Evolutionary conservation across 768 basidiomycete genomes (phyloP), one percentile per base, ranked within the genome.

Genomic region (Lepiota subincarnata): DNA sequence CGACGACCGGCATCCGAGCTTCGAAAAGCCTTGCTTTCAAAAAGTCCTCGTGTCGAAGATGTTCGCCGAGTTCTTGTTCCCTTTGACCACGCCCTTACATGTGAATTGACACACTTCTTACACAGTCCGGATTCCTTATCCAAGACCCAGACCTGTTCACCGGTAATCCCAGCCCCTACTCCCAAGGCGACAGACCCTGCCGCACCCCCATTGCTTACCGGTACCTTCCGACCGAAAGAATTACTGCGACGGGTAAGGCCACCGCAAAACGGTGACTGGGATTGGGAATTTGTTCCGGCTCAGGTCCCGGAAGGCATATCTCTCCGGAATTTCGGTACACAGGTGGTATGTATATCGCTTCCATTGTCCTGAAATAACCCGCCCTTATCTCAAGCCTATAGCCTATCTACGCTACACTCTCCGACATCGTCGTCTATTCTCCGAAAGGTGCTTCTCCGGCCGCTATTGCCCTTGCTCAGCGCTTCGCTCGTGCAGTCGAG

Each of bases 381-480:
- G 40, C 38, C 6, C 28, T 31, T 31, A 31, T 55, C 20, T 18
- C 7, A n/a, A 44, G 7, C 50, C 35, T 39, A 31, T 45, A 91
- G 90, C 83, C 89, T 40, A 87, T 94, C 53, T 92, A 90, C 60
- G 85, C 87, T 1, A 87, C 90, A 6, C 74, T 96, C n/a, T 92
- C 90, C 41, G 93, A 96, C 61, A 83, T 96, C 35, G 85, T 94
- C 57, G 72, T 96, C 22, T 95, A 94, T 68, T 92, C 89, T 12
- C 89, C 89, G 6, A 77, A 70, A 37, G 89, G 90, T 10, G 74
- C 75, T 0, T 73, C 74, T 1, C 72, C 74, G 6, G 73, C 77
- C n/a, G 80, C 86, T 0, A 62, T 83, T 39, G 70, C 76, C 19
- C 75, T 89, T 31, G 89, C 89, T 0, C 74, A 81, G 48, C 75